Percentiles rank a stretch among this genome's conserved stretches.
These are phyloP conservation scores for Cadophora sp. DNA, from an alignment of 2,329 filamentous ascomycete species.

Conservation along the genomic window DNA sequence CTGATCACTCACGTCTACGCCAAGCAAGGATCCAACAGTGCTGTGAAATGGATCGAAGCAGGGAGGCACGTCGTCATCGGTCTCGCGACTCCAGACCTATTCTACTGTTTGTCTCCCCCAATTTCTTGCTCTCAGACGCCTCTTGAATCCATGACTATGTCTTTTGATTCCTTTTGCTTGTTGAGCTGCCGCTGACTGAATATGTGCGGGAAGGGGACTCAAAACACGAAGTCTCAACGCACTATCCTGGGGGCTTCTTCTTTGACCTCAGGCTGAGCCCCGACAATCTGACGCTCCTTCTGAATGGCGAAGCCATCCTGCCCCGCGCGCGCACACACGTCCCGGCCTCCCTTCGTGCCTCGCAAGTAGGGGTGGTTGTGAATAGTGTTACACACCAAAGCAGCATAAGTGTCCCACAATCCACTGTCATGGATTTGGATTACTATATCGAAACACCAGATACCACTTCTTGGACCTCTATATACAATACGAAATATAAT, in stretches of 20 bases:
- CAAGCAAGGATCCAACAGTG: slow-evolving; percentile 24
- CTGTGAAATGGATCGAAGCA: slow-evolving; percentile 31
- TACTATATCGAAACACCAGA: slow-evolving; percentile 30
- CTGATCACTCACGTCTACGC: slow-evolving; percentile 26
- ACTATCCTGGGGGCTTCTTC: slow-evolving; percentile 29
- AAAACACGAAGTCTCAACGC: slow-evolving; percentile 22
- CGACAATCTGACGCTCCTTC: slow-evolving; percentile 32
- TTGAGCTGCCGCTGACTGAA: slow-evolving; percentile 24
- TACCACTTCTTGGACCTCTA: slow-evolving; percentile 25
- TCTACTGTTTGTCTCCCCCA: slow-evolving; percentile 27
- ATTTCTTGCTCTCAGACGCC: slow-evolving; percentile 16
- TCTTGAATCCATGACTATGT: slow-evolving; percentile 17
- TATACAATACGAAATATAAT: slow-evolving; percentile 30
- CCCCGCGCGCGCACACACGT: slow-evolving; percentile 28
- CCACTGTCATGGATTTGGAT: slow-evolving; percentile 29
- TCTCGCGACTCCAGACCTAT: slow-evolving; percentile 32
- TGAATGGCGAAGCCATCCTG: slow-evolving; percentile 34
- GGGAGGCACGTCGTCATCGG: slow-evolving; percentile 31
- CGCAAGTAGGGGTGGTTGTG: slow-evolving; percentile 24
- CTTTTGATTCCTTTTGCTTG: slow-evolving; percentile 10
- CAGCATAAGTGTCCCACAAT: slow-evolving; percentile 4
- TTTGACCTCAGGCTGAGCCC: slow-evolving; percentile 35
- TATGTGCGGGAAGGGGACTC: slow-evolving; percentile 25
- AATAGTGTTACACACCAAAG: neutral
- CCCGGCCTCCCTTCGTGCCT: slow-evolving; percentile 29